Evolutionary conservation across 345 rosid species (phyloP).

Genomic region (Citrus trifoliata): DNA sequence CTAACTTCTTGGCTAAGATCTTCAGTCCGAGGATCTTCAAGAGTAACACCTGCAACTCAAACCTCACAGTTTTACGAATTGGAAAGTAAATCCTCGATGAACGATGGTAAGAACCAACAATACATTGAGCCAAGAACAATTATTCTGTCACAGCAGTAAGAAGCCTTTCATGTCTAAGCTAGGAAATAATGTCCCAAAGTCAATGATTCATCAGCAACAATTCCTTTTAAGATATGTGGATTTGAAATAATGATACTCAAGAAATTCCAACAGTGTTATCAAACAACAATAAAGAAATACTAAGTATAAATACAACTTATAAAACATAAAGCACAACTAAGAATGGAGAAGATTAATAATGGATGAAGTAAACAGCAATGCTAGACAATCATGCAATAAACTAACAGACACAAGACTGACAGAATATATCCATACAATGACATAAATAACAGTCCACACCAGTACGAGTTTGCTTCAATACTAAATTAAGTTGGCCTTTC

Average conservation of each 20-base stretch:
- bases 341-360: background rate
- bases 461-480: background rate
- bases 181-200: background rate
- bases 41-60: constrained; percentile 76
- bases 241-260: background rate
- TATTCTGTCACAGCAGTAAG: background rate
- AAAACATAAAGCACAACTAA: background rate
- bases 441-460: background rate
- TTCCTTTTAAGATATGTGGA: background rate
- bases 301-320: background rate
- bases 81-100: constrained; percentile 7
- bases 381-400: background rate
- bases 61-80: constrained; percentile 15
- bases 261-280: background rate
- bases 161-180: background rate
- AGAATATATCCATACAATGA: background rate
- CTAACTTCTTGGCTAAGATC: constrained; percentile 99
- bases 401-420: background rate
- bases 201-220: background rate
- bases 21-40: constrained; percentile 97
- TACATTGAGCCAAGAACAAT: background rate
- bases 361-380: background rate
- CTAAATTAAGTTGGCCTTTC: background rate
- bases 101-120: background rate
- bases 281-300: background rate